Evolutionary conservation across 2,329 filamentous ascomycete genomes (phyloP).

Genomic region (Cytospora paraplurivora): DNA sequence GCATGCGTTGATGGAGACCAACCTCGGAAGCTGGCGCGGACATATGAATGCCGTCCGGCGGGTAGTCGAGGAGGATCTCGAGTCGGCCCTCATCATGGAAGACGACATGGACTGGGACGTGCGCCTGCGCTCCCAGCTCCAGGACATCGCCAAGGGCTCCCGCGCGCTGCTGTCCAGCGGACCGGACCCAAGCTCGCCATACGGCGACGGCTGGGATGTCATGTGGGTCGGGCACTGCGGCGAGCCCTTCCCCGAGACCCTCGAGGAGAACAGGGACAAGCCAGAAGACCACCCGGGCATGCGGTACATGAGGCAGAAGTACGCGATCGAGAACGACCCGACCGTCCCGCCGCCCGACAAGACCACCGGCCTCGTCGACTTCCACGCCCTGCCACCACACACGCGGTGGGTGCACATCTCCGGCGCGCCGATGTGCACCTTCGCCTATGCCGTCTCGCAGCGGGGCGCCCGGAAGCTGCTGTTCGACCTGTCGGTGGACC

Average conservation of each 20-base stretch:
- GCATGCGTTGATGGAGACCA: constrained; percentile 35
- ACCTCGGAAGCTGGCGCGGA: constrained; percentile 44
- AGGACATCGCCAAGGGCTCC: constrained; percentile 21
- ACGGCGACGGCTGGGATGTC: constrained; percentile 54
- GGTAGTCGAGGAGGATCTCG: constrained; percentile 42
- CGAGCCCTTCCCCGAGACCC: constrained; percentile 36
- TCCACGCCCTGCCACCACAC: constrained; percentile 28
- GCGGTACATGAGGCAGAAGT: constrained; percentile 34
- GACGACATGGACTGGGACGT: constrained; percentile 53
- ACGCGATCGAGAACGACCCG: constrained; percentile 33
- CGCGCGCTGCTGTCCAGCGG: constrained; percentile 27
- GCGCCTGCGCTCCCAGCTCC: constrained; percentile 43
- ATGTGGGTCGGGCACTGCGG: constrained; percentile 56
- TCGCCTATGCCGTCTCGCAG: constrained; percentile 42
- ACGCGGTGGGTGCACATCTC: constrained; percentile 22
- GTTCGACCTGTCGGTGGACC: constrained; percentile 40
- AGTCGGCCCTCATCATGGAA: constrained; percentile 47
- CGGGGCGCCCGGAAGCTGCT: constrained; percentile 39
- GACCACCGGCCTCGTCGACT: constrained; percentile 37
- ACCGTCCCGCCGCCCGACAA: constrained; percentile 34
- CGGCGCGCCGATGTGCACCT: constrained; percentile 26
- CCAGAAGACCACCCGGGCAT: constrained; percentile 30
- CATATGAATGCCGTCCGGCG: constrained; percentile 43
- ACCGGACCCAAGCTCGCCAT: constrained; percentile 36
- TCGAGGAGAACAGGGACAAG: constrained; percentile 33